Evolutionary conservation across 805 yeast species (phyloP).

Genomic region (Wickerhamiella hasegawae): DNA sequence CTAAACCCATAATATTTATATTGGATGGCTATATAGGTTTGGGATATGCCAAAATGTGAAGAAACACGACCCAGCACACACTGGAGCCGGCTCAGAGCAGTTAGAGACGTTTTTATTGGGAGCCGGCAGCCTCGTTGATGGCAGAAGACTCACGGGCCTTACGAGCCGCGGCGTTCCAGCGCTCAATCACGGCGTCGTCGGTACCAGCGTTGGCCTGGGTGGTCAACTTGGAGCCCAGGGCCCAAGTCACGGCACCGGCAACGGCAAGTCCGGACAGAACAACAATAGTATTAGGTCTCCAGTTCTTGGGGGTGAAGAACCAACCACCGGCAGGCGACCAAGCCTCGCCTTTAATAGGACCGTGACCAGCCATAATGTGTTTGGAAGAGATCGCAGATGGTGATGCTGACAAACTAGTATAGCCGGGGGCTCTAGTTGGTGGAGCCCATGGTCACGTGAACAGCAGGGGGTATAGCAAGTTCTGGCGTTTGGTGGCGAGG

Average conservation of each 20-base stretch:
- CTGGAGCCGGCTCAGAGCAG: too few species aligned
- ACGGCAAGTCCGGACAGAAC: slow-evolving; percentile 27
- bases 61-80: too few species aligned
- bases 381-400: too few species aligned
- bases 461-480: too few species aligned
- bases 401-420: too few species aligned
- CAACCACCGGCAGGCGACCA: slow-evolving; percentile 41
- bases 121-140: slow-evolving; percentile 14
- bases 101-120: too few species aligned
- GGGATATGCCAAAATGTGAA: too few species aligned
- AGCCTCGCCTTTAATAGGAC: slow-evolving; percentile 19
- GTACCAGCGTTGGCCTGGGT: slow-evolving; percentile 25
- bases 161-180: slow-evolving; percentile 35
- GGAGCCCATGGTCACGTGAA: too few species aligned
- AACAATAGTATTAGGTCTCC: slow-evolving; percentile 28
- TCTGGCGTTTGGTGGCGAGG: too few species aligned
- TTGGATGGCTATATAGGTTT: too few species aligned
- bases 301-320: slow-evolving; percentile 37
- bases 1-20: too few species aligned
- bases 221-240: slow-evolving; percentile 25
- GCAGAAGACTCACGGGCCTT: slow-evolving; percentile 20
- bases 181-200: slow-evolving; percentile 25
- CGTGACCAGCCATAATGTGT: slow-evolving; percentile 3
- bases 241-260: slow-evolving; percentile 21
- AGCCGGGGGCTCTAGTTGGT: too few species aligned